Base-by-base conservation (phyloP, 2,329 filamentous ascomycete species). In the Trichoderma lentiforme region DNA sequence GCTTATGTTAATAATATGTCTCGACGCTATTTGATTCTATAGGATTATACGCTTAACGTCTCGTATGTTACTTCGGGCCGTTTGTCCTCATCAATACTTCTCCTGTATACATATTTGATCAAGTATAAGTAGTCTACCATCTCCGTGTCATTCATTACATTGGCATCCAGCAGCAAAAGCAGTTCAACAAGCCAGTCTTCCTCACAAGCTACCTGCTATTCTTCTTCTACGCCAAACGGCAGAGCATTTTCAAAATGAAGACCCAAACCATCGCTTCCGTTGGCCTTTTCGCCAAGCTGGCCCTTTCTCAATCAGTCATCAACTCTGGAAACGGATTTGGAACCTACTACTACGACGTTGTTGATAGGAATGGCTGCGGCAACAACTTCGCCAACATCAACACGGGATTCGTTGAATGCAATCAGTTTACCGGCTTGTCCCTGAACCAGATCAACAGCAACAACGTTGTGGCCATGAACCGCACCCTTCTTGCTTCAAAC, bases 391-490 rank as follows among this genome's bases (percentile, higher is more conserved):
- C 60, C 6, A 18, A 61, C 51, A 58, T 57, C 12, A 73, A 73
- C 47, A 32, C 21, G 21, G 72, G 72, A 30, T 28, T 34, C 36
- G 72, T 73, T 26, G 70, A 71, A 56, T 72, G 72, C 69, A 73
- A 60, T 34, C 63, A 66, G 21, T 51, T 66, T 30, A 24, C 32
- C 21, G 30, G 62, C 18, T 53, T 47, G 26, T 43, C 72, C 9
- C 32, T 74, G 53, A 70, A 73, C 66, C 24, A 74, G 7, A 47
- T 74, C 11, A 60, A 72, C 56, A 69, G 67, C 65, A 74, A 73
- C 71, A 70, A 74, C 34, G 58, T 74, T 21, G 73, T 74, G 53
- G 73, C 73, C 28, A 74, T 74, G 73, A 74, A 68, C 64, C 73
- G 73, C 57, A 68, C 70, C n/a, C 53, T 63, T 4, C 71, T 74